A percentile compares a stretch with the other conserved stretches of the same genome.
Evolutionary conservation across 768 basidiomycete genomes (phyloP).

Genomic region (Austroboletus festivus): DNA sequence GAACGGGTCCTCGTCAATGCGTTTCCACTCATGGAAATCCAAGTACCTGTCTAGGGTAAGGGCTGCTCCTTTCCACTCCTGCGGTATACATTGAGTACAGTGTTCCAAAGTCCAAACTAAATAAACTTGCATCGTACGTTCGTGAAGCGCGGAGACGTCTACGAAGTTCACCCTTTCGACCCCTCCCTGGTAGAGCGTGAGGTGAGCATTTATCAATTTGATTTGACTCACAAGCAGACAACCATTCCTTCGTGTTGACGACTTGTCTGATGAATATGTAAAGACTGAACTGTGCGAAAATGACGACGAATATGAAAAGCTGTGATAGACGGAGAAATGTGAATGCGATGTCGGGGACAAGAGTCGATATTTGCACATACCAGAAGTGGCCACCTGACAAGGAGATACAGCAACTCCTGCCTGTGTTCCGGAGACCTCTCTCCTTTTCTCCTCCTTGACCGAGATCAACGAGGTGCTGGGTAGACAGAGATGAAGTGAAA

Average conservation of each 20-base stretch:
- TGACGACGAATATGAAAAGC: conserved; percentile 82
- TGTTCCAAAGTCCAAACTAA: neutral
- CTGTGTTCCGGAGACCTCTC: conserved; percentile 37
- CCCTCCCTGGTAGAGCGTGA: conserved; percentile 61
- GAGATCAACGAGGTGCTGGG: conserved; percentile 1
- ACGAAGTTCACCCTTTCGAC: conserved; percentile 75
- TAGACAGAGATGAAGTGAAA: neutral
- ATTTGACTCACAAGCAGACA: conserved; percentile 72
- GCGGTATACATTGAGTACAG: neutral
- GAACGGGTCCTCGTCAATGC: conserved; percentile 78
- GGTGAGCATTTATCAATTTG: neutral
- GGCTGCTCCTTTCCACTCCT: conserved; percentile 90
- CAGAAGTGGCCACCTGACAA: conserved; percentile 85
- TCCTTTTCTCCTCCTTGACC: conserved; percentile 37
- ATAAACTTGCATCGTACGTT: conserved; percentile 61
- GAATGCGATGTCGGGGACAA: neutral
- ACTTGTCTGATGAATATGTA: conserved; percentile 89
- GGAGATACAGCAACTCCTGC: conserved; percentile 72
- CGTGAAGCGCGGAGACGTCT: conserved; percentile 69
- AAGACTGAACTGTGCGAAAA: conserved; percentile 76
- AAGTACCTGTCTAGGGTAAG: conserved; percentile 75
- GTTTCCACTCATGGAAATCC: conserved; percentile 89
- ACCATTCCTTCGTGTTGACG: conserved; percentile 92
- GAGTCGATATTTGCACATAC: conserved; percentile 39
- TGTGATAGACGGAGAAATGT: conserved; percentile 30